Evolutionary conservation across 139 green algal genomes (phyloP).

Genomic region (Chlorella sp.): DNA sequence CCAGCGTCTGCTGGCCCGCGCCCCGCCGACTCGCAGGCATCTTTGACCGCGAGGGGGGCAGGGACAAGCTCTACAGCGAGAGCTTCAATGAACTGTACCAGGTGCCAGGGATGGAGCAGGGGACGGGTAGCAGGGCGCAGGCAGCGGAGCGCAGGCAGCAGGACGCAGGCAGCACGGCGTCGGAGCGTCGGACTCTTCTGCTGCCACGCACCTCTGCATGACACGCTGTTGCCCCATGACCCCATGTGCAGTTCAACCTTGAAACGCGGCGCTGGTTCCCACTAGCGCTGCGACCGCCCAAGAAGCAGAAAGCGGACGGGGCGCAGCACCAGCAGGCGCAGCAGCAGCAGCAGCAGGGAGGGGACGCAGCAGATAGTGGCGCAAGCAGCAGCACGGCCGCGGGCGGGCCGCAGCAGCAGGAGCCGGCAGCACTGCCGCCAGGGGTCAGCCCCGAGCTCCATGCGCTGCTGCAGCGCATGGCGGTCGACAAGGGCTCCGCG

Average conservation of each 20-base stretch:
- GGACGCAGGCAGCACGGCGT: too few species aligned
- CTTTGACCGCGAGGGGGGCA: conserved; percentile 83
- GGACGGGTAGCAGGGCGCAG: too few species aligned
- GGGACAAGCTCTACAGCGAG: conserved; percentile 72
- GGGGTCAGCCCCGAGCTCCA: conserved; percentile 25
- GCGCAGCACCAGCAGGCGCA: conserved; percentile 4
- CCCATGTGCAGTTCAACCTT: conserved; percentile 81
- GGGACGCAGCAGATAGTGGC: conserved; percentile 2
- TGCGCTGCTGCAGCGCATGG: conserved; percentile 29
- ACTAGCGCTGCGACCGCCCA: conserved; percentile 53
- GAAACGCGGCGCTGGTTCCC: conserved; percentile 76
- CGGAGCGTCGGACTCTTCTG: too few species aligned
- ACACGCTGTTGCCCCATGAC: too few species aligned
- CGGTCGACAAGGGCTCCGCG: conserved; percentile 49
- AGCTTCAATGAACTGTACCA: conserved; percentile 90
- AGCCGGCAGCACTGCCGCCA: neutral
- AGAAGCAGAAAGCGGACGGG: conserved; percentile 5
- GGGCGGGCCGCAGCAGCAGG: conserved; percentile 22
- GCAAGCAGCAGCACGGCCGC: neutral
- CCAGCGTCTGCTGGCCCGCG: too few species aligned
- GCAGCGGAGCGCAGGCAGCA: too few species aligned
- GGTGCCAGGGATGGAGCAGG: too few species aligned
- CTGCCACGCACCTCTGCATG: too few species aligned
- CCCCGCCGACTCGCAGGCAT: too few species aligned
- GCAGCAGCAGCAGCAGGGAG: neutral